phyloP scores from a whole-genome alignment of 106 monocot species.

The Posidonia australis region DNA sequence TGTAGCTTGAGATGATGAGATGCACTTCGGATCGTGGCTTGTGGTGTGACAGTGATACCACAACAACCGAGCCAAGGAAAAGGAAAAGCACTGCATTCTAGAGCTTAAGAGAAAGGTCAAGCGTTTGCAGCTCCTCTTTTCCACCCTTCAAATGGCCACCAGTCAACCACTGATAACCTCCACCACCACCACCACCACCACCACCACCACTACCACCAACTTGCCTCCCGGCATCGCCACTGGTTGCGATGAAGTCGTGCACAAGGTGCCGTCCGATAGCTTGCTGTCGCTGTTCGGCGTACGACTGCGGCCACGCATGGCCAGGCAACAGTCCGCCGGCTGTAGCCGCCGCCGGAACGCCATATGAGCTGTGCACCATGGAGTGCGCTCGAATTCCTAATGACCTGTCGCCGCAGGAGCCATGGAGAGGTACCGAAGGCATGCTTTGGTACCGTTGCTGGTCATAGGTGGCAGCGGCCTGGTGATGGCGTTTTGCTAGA shows the following conservation, averaged over 20 bases:
- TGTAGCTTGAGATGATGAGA: no score
- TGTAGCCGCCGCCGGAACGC: no score
- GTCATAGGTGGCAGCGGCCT: background rate
- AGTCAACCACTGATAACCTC: background rate
- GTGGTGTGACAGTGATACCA: no score
- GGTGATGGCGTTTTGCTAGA: slow-evolving; percentile 1
- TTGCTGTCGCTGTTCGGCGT: background rate
- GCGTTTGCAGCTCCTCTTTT: background rate
- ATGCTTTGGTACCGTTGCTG: background rate
- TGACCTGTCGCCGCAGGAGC: background rate
- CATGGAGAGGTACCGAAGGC: background rate
- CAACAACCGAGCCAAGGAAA: no score
- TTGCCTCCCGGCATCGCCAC: background rate
- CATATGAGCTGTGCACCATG: background rate
- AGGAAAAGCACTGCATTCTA: no score
- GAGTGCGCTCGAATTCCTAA: background rate
- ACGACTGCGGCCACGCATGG: no score
- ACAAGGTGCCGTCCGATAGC: background rate
- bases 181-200: no score
- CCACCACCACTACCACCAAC: no score
- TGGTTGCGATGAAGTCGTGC: background rate
- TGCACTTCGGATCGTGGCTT: no score
- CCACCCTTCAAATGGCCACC: background rate
- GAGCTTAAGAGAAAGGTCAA: slow-evolving; percentile 1
- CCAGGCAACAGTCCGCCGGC: background rate